phyloP scores from a whole-genome alignment of 192 early-diverging fungal species.

The Backusella tarrabulga region DNA sequence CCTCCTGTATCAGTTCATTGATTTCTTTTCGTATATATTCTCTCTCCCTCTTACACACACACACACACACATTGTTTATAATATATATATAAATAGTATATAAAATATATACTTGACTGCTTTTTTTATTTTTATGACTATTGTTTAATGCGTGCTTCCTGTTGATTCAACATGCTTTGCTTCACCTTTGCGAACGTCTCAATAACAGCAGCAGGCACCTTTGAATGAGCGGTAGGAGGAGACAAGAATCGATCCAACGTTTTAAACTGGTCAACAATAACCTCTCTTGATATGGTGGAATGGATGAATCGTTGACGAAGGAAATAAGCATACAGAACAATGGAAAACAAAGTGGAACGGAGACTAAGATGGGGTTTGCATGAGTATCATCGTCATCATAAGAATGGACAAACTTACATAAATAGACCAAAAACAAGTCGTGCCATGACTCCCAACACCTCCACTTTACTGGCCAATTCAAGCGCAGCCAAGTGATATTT shows the following conservation, averaged over 20 bases:
- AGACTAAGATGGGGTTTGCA: constrained; percentile 16
- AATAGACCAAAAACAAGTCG: constrained; percentile 51
- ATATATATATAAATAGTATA: background rate
- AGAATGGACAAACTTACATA: constrained; percentile 37
- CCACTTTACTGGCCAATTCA: constrained; percentile 57
- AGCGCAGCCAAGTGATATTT: constrained; percentile 61
- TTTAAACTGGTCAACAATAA: background rate
- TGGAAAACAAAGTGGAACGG: constrained; percentile 25
- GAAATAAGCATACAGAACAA: constrained; percentile 65
- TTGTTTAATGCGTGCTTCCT: background rate
- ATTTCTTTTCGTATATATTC: background rate
- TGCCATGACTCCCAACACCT: constrained; percentile 70
- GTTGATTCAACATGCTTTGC: background rate
- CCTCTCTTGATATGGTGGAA: constrained; percentile 8
- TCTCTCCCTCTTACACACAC: background rate
- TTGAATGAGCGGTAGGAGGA: constrained; percentile 25
- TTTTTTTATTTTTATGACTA: background rate
- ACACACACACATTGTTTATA: background rate
- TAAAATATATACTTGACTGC: background rate
- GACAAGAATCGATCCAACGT: constrained; percentile 16
- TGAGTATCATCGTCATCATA: background rate
- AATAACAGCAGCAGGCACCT: constrained; percentile 24
- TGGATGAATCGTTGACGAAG: constrained; percentile 58
- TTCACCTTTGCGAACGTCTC: constrained; percentile 20
- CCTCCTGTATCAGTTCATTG: constrained; percentile 1